Evolutionary conservation across 768 basidiomycete species (phyloP).

Genomic region (Rubroboletus pulcherrimus): DNA sequence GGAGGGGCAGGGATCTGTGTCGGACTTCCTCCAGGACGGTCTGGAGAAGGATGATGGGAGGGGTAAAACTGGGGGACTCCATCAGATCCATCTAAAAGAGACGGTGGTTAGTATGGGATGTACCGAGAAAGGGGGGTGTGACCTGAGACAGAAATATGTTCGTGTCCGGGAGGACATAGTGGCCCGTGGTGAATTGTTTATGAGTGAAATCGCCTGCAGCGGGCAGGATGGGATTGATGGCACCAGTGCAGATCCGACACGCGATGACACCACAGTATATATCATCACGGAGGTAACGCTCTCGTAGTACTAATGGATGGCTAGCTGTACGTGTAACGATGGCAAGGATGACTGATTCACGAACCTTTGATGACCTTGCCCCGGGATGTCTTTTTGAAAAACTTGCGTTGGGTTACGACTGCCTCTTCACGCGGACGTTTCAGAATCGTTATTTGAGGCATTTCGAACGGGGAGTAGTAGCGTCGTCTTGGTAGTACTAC

Average conservation of each 20-base stretch:
- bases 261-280: constrained; percentile 78
- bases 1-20: constrained; percentile 87
- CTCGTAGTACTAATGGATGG: constrained; percentile 66
- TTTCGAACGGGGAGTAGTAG: constrained; percentile 12
- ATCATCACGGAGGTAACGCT: constrained; percentile 91
- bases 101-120: constrained; percentile 1
- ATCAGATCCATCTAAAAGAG: constrained; percentile 83
- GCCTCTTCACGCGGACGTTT: constrained; percentile 72
- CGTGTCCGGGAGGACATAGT: constrained; percentile 89
- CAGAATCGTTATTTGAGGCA: constrained; percentile 64
- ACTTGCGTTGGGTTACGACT: constrained; percentile 79
- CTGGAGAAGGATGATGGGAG: constrained; percentile 87
- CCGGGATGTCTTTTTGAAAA: constrained; percentile 91
- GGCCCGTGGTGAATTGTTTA: constrained; percentile 55
- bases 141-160: constrained; percentile 92
- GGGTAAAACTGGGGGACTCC: constrained; percentile 67
- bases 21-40: constrained; percentile 96
- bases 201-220: constrained; percentile 55
- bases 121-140: background rate
- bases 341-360: background rate
- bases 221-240: constrained; percentile 50
- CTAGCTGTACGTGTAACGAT: background rate
- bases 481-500: no score
- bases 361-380: constrained; percentile 93
- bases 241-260: constrained; percentile 58